A percentile compares a stretch with the other conserved stretches of the same genome.
phyloP scores from a whole-genome alignment of 73 alveolate species.

The Paraurostyla sp. region DNA sequence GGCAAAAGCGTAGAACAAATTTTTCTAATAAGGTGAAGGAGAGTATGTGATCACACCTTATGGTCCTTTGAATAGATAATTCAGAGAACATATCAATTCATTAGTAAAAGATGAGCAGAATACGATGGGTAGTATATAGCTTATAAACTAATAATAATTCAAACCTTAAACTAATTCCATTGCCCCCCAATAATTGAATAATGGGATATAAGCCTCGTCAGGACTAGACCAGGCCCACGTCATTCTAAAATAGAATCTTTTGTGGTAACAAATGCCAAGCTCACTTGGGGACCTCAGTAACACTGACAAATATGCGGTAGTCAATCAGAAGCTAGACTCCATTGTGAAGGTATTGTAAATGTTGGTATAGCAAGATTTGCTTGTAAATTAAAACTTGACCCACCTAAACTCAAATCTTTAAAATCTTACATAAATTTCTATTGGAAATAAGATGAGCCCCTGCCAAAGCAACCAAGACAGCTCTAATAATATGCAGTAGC shows the following conservation, averaged over 20 bases:
- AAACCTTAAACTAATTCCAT: background rate
- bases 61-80: constrained; percentile 50
- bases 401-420: background rate
- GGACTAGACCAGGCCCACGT: background rate
- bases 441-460: background rate
- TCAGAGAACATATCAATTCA: background rate
- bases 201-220: background rate
- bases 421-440: background rate
- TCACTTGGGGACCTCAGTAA: background rate
- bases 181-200: background rate
- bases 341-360: constrained; percentile 21
- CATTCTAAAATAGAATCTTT: background rate
- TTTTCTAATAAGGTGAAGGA: constrained; percentile 43
- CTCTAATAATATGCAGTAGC: too few relatives aligned
- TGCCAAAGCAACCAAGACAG: too few relatives aligned
- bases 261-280: too few relatives aligned
- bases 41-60: constrained; percentile 56
- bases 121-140: background rate
- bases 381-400: constrained; percentile 1
- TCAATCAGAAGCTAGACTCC: constrained; percentile 23
- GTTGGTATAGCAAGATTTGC: constrained; percentile 17
- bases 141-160: too few relatives aligned
- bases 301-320: background rate
- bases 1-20: constrained; percentile 61
- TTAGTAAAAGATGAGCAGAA: background rate